These are phyloP conservation scores for Arthrobotrys musiformis DNA, from an alignment of 2,329 filamentous ascomycete genomes.

Conservation along the genomic window DNA sequence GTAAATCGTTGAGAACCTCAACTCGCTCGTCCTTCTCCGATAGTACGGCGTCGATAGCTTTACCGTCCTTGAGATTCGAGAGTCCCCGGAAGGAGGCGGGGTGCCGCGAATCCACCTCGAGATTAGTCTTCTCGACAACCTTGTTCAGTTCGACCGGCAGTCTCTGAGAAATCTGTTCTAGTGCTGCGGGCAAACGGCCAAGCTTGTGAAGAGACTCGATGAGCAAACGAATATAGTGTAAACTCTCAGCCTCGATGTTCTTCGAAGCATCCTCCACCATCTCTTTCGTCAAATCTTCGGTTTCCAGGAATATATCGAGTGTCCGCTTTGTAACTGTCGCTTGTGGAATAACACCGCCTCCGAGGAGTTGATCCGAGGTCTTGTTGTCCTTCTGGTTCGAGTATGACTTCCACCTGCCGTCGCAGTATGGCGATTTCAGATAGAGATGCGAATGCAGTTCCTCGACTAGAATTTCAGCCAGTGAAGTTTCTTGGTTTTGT, in stretches of 20 bases:
- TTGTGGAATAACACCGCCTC: conserved; percentile 35
- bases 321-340: conserved; percentile 61
- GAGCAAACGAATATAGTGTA: conserved; percentile 87
- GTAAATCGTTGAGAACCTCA: conserved; percentile 87
- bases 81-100: conserved; percentile 72
- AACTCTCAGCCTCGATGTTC: conserved; percentile 95
- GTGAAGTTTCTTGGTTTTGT: conserved; percentile 87
- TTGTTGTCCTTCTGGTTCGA: conserved; percentile 57
- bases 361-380: conserved; percentile 45
- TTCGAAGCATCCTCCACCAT: conserved; percentile 85
- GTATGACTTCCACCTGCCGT: conserved; percentile 91
- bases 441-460: conserved; percentile 97
- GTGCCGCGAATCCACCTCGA: conserved; percentile 90
- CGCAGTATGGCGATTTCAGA: conserved; percentile 96
- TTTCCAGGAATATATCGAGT: conserved; percentile 71
- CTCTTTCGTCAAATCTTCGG: conserved; percentile 70
- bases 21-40: conserved; percentile 80
- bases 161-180: conserved; percentile 90
- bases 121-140: conserved; percentile 93
- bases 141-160: conserved; percentile 92
- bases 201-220: conserved; percentile 92
- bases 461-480: conserved; percentile 96
- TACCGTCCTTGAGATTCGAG: conserved; percentile 64
- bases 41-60: conserved; percentile 70
- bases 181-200: conserved; percentile 82